Percentiles rank a stretch among this genome's conserved stretches.
phyloP scores from a whole-genome alignment of 208 protist genomes.

The Leishmania turanica region DNA sequence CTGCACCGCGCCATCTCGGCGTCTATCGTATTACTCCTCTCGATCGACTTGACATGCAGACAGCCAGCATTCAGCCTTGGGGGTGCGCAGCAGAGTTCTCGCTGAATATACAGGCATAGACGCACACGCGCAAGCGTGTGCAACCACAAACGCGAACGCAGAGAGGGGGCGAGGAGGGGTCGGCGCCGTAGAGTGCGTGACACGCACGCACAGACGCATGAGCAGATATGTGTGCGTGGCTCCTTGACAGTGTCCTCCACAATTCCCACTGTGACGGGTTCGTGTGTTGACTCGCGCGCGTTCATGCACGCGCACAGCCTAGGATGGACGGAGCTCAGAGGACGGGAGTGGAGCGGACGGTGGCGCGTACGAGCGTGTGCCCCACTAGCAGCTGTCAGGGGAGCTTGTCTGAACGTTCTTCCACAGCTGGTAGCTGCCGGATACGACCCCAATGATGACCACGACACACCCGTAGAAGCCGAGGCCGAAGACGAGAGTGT shows the following conservation, averaged over 20 bases:
- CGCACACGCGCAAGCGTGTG: too few species aligned
- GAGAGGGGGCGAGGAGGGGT: neutral
- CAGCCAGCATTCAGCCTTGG: neutral
- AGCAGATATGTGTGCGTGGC: neutral
- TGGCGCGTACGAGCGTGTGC: neutral
- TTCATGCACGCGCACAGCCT: neutral
- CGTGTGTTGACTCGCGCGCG: neutral
- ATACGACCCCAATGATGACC: slow-evolving; percentile 47
- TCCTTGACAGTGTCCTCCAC: too few species aligned
- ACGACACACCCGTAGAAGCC: slow-evolving; percentile 50
- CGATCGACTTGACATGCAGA: neutral
- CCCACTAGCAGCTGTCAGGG: slow-evolving; percentile 34
- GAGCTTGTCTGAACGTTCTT: slow-evolving; percentile 46
- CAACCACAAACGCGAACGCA: neutral
- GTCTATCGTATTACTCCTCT: too few species aligned
- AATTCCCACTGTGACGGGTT: neutral
- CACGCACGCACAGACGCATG: neutral
- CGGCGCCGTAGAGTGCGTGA: neutral
- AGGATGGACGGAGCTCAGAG: neutral
- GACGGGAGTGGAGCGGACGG: neutral
- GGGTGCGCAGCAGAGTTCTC: neutral
- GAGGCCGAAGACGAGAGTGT: slow-evolving; percentile 45
- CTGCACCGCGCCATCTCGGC: neutral
- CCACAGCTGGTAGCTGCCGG: slow-evolving; percentile 55
- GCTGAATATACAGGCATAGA: neutral